Base-by-base conservation (phyloP, 2,329 filamentous ascomycete genomes). In the Clathrospora elynae region DNA sequence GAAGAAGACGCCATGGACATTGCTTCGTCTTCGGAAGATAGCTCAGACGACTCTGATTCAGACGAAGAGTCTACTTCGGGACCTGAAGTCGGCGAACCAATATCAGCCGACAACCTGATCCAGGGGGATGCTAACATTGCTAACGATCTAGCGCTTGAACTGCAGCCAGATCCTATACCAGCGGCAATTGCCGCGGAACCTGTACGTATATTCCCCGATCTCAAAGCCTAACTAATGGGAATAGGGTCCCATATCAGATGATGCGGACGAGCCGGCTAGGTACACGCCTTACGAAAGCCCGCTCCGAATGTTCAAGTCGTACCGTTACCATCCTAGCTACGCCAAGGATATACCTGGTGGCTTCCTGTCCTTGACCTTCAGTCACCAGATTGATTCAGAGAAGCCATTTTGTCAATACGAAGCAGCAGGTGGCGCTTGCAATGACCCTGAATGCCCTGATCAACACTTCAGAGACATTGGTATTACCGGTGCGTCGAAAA, bases 281-380 rank as follows among this genome's bases (percentile, higher is more conserved):
- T 79, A 72, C 51, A 76, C 76, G 22, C 84, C 90, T 2, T 99
- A 99, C 71, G 79, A 87, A 64, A 95, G 90, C 64, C 88, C 90
- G 20, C 77, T 99, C 48, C 83, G 82, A 56, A 81, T 82, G 57
- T 96, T 97, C 71, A 89, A 84, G 68, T 86, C 88, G 24, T 99
- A 88, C 72, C 89, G 92, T 57, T 96, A 92, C 67, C 91, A 97
- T 66, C 88, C 89, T 20, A 77, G 81, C 36, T 97, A 85, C 72
- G 75, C 78, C 53, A 71, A 86, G 35, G 75, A 82, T 42, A 84
- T 96, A 43, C 68, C 82, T 42, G 86, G 85, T 50, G 92, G 92
- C 29, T 86, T 90, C 64, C 85, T 87, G 65, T 97, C 93, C 53
- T 78, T 95, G 75, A 97, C 91, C 29, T 97, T 92, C 74, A 96